Evolutionary conservation across 1,284 basidiomycete species (phyloP).

Genomic region (Trametes hirsuta): DNA sequence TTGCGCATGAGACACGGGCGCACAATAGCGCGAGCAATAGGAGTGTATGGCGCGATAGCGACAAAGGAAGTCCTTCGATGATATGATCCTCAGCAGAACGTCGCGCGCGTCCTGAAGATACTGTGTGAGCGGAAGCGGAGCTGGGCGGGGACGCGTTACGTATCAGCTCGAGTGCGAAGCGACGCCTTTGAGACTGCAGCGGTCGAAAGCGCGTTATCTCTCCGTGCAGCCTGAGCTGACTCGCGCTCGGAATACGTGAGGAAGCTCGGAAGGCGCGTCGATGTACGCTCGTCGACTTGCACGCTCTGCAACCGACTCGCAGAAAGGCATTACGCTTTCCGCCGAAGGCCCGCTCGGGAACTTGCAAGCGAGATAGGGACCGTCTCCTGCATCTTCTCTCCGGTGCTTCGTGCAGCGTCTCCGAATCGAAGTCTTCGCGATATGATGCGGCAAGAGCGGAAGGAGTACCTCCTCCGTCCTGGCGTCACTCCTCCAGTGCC

Average conservation of each 20-base stretch:
- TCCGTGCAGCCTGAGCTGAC: not conserved
- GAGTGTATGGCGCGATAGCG: slow-evolving; percentile 10
- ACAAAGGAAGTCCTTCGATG: not conserved
- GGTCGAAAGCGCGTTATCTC: not conserved
- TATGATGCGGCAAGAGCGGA: not conserved
- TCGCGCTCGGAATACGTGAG: not conserved
- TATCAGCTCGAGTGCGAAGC: not conserved
- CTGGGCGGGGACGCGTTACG: slow-evolving; percentile 1
- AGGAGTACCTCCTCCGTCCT: not conserved
- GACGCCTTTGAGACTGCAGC: not conserved
- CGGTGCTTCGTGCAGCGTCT: slow-evolving; percentile 1
- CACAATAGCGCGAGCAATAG: slow-evolving; percentile 4
- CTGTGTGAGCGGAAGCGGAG: slow-evolving; percentile 3
- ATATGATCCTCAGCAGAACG: not conserved
- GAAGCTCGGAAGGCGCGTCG: not conserved
- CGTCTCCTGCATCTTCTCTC: not conserved
- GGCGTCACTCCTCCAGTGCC: not conserved
- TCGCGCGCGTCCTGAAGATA: not conserved
- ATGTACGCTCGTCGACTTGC: not conserved
- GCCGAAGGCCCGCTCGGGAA: not conserved
- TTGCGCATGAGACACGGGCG: not conserved
- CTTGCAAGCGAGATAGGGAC: not conserved
- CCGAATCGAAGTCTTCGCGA: not conserved
- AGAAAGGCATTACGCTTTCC: not conserved
- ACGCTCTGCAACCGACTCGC: not conserved